These are phyloP conservation scores for Colletotrichum orchidophilum DNA, from an alignment of 2,329 filamentous ascomycete species.

Conservation along the genomic window DNA sequence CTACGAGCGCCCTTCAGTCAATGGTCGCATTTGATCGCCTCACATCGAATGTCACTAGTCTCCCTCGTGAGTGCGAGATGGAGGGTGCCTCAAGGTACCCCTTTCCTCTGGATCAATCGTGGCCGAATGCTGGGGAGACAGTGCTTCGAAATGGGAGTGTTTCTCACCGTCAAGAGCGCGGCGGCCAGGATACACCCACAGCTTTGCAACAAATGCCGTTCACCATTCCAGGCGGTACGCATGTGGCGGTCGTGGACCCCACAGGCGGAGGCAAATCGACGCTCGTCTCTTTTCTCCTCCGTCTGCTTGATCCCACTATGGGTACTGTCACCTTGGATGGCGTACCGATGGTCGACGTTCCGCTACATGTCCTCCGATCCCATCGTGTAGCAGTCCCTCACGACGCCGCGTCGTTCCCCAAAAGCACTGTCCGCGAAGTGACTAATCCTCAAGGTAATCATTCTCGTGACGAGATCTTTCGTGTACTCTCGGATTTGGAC, in stretches of 20 bases:
- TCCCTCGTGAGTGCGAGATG: neutral
- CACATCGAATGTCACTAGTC: neutral
- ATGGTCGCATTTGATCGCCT: neutral
- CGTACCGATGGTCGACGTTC: neutral
- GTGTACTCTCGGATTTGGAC: neutral
- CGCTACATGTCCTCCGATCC: neutral
- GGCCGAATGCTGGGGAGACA: neutral
- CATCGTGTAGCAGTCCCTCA: neutral
- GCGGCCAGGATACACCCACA: neutral
- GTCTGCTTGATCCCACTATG: neutral
- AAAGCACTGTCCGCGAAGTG: neutral
- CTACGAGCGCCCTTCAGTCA: neutral
- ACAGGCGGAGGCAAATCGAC: slow-evolving; percentile 3
- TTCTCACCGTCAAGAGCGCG: neutral
- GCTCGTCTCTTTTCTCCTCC: neutral
- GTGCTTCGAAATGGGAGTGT: neutral
- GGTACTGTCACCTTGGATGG: neutral
- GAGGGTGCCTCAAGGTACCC: neutral
- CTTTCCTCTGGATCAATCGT: neutral
- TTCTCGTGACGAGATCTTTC: neutral
- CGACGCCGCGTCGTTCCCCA: neutral
- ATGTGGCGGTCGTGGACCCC: neutral
- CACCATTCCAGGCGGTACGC: neutral
- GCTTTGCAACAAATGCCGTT: neutral
- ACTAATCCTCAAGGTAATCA: neutral